These are phyloP conservation scores for Calocera cornea DNA, from an alignment of 768 basidiomycete genomes.

Conservation along the genomic window DNA sequence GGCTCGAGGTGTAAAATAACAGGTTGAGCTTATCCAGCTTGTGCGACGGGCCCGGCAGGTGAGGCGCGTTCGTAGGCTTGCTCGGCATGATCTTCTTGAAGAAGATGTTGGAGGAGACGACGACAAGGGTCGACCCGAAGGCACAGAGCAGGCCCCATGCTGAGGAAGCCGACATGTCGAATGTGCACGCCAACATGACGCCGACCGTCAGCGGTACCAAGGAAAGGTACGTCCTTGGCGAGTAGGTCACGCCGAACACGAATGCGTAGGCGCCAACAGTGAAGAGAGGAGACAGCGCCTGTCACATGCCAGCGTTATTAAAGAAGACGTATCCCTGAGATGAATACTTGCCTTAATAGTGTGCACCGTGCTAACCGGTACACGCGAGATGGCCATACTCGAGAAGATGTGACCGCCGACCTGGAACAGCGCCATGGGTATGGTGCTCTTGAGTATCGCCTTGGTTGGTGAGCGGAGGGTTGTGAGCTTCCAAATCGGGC, in stretches of 20 bases:
- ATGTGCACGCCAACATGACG: slow-evolving; percentile 95
- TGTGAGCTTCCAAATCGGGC: slow-evolving; percentile 52
- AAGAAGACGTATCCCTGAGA: not conserved
- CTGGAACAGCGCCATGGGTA: slow-evolving; percentile 96
- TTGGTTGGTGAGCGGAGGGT: slow-evolving; percentile 55
- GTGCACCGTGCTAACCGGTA: slow-evolving; percentile 94
- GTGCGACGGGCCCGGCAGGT: slow-evolving; percentile 34
- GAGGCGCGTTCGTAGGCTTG: slow-evolving; percentile 19
- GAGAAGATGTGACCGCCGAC: slow-evolving; percentile 97
- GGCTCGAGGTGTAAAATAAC: slow-evolving; percentile 81
- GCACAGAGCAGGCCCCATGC: slow-evolving; percentile 80
- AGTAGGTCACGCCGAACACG: slow-evolving; percentile 88
- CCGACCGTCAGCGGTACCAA: slow-evolving; percentile 89
- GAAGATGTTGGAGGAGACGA: slow-evolving; percentile 96
- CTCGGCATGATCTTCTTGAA: slow-evolving; percentile 96
- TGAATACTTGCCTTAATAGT: slow-evolving; percentile 79
- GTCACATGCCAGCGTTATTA: slow-evolving; percentile 7
- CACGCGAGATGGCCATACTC: slow-evolving; percentile 90
- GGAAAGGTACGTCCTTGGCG: slow-evolving; percentile 78
- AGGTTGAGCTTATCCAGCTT: slow-evolving; percentile 97
- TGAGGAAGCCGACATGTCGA: slow-evolving; percentile 81
- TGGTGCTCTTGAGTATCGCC: slow-evolving; percentile 59
- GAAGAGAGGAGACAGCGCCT: slow-evolving; percentile 95
- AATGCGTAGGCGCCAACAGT: slow-evolving; percentile 92
- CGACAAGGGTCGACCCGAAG: slow-evolving; percentile 90